Base-by-base conservation (phyloP, 768 basidiomycete genomes). In the Coprinopsis sp. region DNA sequence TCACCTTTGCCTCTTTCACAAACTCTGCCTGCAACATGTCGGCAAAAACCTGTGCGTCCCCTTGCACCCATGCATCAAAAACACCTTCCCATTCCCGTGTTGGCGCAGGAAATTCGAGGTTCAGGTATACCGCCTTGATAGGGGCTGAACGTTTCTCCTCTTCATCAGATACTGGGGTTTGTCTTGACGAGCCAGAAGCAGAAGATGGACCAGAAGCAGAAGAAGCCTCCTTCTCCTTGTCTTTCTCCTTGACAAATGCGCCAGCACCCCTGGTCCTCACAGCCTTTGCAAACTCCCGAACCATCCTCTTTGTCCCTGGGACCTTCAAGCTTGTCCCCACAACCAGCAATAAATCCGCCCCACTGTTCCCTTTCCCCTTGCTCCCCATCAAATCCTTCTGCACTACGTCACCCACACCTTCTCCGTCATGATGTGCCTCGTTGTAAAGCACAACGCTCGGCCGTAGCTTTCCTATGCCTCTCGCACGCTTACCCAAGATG, bases 381-480 rank as follows among this genome's bases (percentile, higher is more conserved):
- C 74, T 77, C 6, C 88, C 87, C 44, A 89, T 72, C 45, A 95
- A 66, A 61, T 96, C 93, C 53, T 77, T 78, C 56, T 81, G 69
- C n/a, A 93, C 89, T 18, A 84, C 76, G 44, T 87, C 81, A 1
- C 93, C 93, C 2, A 95, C 90, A 18, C 81, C 79, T 55, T 93
- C 89, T 3, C 90, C 92, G 51, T 91, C 82, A 62, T 79, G 83
- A 65, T 95, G 92, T 37, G 73, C 71, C 62, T 95, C 93, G 53
- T 92, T 92, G 61, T 96, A 96, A 19, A 96, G 66, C 0, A 96
- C 90, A 2, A 96, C 91, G 44, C 86, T 87, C 0, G 92, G 88
- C 28, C 91, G 78, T 36, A 96, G 70, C 52, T 76, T 77, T 0
- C 93, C 93, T 22, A 92, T 74, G 2, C 87, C 84, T 37, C 91